phyloP scores from a whole-genome alignment of 2,329 filamentous ascomycete species.

The Lachnellula willkommii region DNA sequence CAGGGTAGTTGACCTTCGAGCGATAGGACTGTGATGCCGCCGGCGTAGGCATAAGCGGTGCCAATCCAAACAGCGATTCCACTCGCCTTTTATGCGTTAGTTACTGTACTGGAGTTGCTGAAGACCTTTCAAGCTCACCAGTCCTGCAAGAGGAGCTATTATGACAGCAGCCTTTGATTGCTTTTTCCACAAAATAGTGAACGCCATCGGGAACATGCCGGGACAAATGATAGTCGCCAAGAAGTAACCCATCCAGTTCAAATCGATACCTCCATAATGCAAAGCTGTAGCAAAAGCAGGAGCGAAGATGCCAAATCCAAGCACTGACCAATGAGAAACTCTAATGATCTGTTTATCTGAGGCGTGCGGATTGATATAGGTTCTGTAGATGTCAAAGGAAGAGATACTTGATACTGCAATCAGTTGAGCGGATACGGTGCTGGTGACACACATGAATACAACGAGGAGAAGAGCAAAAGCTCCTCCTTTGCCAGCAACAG shows the following conservation, averaged over 20 bases:
- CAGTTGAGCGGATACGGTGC: constrained; percentile 72
- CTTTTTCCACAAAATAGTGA: constrained; percentile 47
- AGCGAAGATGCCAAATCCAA: constrained; percentile 47
- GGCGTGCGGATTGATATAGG: constrained; percentile 72
- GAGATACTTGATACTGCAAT: constrained; percentile 80
- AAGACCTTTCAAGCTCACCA: neutral
- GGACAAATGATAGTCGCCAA: constrained; percentile 38
- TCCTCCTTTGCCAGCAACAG: constrained; percentile 64
- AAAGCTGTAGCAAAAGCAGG: constrained; percentile 48
- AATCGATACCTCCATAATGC: constrained; percentile 48
- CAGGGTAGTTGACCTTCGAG: constrained; percentile 47
- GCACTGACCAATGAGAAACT: constrained; percentile 47
- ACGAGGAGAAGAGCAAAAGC: constrained; percentile 60
- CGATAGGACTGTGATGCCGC: constrained; percentile 41
- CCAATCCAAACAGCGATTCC: constrained; percentile 49
- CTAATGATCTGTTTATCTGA: constrained; percentile 46
- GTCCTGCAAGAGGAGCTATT: neutral
- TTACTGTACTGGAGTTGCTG: no score
- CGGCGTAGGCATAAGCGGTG: constrained; percentile 41
- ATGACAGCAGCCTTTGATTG: constrained; percentile 27
- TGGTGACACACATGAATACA: constrained; percentile 76
- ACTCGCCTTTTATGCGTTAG: constrained; percentile 27
- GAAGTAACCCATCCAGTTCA: constrained; percentile 52
- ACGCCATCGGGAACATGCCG: constrained; percentile 48
- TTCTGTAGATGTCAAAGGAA: constrained; percentile 81